Conservation (phyloP, 371 early-diverging fungal species). For the Mucor piriformis region DNA sequence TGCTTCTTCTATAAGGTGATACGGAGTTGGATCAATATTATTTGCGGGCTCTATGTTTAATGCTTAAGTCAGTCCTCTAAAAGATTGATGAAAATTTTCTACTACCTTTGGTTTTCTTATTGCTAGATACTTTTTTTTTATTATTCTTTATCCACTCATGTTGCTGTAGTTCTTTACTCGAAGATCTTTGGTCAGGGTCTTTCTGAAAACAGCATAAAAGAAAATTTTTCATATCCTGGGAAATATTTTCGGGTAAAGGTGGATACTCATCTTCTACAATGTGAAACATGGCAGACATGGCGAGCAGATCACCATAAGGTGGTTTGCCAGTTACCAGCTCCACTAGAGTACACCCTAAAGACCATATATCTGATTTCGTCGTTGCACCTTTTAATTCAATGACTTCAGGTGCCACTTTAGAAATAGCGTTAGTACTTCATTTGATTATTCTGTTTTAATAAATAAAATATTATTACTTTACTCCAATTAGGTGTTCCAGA, state of each 20-base stretch:
- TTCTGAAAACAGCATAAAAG: conserved; percentile 82
- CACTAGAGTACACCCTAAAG: conserved; percentile 86
- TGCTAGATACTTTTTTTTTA: conserved; percentile 12
- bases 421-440: too few species aligned
- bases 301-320: conserved; percentile 78
- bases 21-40: conserved; percentile 6
- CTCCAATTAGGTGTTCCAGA: conserved; percentile 97
- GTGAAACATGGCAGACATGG: conserved; percentile 88
- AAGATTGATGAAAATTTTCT: not conserved
- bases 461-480: conserved; percentile 35
- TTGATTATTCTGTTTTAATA: too few species aligned
- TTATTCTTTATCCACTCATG: conserved; percentile 69
- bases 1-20: conserved; percentile 1
- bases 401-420: conserved; percentile 94
- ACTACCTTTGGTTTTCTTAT: conserved; percentile 10
- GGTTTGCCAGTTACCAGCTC: conserved; percentile 89
- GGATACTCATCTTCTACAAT: conserved; percentile 90
- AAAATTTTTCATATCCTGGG: conserved; percentile 77
- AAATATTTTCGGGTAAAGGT: conserved; percentile 84
- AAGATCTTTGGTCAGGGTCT: conserved; percentile 70
- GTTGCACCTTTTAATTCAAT: conserved; percentile 83
- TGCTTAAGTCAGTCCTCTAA: not conserved
- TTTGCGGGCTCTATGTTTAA: not conserved
- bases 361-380: conserved; percentile 86
- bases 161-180: conserved; percentile 65